Percentiles rank a stretch among this genome's conserved stretches.
Conservation (phyloP, 2,329 filamentous ascomycete species). For the Amesomyces nigricolor region DNA sequence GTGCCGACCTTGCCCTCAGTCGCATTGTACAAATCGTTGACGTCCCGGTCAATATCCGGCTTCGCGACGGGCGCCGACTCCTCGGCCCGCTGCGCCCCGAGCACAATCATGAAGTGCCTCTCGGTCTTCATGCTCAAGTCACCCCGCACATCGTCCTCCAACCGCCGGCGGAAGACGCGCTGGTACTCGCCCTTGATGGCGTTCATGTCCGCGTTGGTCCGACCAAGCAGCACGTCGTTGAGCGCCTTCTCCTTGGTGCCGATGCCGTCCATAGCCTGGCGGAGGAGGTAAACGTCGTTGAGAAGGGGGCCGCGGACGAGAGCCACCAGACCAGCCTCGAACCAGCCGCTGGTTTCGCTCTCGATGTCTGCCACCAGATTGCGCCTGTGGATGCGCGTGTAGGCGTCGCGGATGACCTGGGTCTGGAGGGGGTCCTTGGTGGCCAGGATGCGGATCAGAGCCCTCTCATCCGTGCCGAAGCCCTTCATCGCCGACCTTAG, state of each 20-base stretch:
- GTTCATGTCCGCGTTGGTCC: slow-evolving; percentile 80
- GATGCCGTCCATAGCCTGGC: slow-evolving; percentile 66
- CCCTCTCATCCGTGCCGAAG: slow-evolving; percentile 80
- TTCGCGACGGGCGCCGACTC: slow-evolving; percentile 70
- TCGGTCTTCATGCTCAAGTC: slow-evolving; percentile 86
- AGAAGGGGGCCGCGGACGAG: slow-evolving; percentile 73
- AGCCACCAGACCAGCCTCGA: slow-evolving; percentile 68
- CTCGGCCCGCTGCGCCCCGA: slow-evolving; percentile 68
- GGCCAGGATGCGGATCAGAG: slow-evolving; percentile 64
- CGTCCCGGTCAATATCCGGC: slow-evolving; percentile 68
- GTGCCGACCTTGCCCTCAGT: slow-evolving; percentile 69
- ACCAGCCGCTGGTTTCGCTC: slow-evolving; percentile 69
- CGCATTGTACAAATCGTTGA: slow-evolving; percentile 69
- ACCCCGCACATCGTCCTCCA: slow-evolving; percentile 67
- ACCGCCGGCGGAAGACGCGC: slow-evolving; percentile 55
- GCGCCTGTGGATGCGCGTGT: slow-evolving; percentile 57
- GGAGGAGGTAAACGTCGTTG: slow-evolving; percentile 66
- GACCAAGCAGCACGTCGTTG: slow-evolving; percentile 77
- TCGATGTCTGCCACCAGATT: slow-evolving; percentile 70
- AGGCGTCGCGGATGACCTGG: slow-evolving; percentile 61
- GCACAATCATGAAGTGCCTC: slow-evolving; percentile 75
- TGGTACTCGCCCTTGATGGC: slow-evolving; percentile 80
- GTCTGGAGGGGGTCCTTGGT: slow-evolving; percentile 75
- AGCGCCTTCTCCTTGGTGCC: slow-evolving; percentile 84
- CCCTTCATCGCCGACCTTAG: slow-evolving; percentile 82